Conservation (phyloP, 257 asterid species). For the Eustoma russellianum region DNA sequence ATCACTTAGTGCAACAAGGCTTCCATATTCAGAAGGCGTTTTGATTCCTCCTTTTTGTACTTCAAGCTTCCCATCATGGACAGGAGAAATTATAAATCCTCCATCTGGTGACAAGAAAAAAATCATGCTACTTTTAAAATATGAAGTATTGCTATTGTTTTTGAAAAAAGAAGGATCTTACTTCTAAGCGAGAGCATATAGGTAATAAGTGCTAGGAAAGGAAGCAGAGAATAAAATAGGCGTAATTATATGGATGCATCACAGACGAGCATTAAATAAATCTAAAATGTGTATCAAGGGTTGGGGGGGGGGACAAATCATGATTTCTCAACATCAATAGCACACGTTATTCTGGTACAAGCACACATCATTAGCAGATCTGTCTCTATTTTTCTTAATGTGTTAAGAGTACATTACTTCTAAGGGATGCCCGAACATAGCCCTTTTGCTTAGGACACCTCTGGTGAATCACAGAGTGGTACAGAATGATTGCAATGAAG, state of each 20-base stretch:
- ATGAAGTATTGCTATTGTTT: too few relatives aligned
- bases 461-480: slow-evolving; percentile 87
- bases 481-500: slow-evolving; percentile 62
- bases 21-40: slow-evolving; percentile 62
- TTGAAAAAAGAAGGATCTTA: too few relatives aligned
- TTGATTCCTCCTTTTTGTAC: slow-evolving; percentile 34
- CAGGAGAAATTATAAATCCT: slow-evolving; percentile 69
- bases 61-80: slow-evolving; percentile 58
- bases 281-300: not conserved
- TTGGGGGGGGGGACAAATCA: not conserved
- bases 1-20: slow-evolving; percentile 81
- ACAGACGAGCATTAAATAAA: too few relatives aligned
- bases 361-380: too few relatives aligned
- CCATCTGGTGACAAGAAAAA: slow-evolving; percentile 43
- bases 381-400: slow-evolving; percentile 10
- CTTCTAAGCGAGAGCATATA: too few relatives aligned
- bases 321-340: not conserved
- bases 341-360: slow-evolving; percentile 51
- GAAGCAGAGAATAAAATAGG: too few relatives aligned
- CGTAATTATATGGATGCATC: too few relatives aligned
- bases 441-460: slow-evolving; percentile 71
- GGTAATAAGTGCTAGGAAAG: too few relatives aligned
- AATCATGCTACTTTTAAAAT: not conserved
- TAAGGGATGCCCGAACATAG: slow-evolving; percentile 94
- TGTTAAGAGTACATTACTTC: slow-evolving; percentile 83